Conservation (phyloP, 345 rosid genomes). For the Pugionium dolabratum region DNA sequence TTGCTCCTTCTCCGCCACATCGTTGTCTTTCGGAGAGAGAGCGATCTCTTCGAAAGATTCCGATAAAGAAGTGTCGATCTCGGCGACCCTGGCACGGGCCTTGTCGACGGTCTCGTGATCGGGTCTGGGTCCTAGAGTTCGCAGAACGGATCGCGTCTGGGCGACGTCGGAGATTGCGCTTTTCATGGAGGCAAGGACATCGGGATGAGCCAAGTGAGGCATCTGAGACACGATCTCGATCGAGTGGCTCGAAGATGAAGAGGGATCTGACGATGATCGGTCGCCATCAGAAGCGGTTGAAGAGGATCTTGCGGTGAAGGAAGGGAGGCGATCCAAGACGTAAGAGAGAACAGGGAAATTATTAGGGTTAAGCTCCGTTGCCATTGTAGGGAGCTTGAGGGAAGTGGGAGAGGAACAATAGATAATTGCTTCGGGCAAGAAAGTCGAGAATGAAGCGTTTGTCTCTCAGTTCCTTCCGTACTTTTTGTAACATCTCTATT, state of each 20-base stretch:
- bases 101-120: conserved; percentile 85
- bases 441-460: conserved; percentile 8
- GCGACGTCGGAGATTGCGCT: conserved; percentile 69
- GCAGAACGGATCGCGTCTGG: conserved; percentile 81
- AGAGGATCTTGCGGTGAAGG: conserved; percentile 51
- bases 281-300: conserved; percentile 44
- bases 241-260: conserved; percentile 38
- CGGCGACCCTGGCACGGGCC: conserved; percentile 59
- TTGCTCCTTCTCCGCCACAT: conserved; percentile 61
- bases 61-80: conserved; percentile 57
- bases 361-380: conserved; percentile 64
- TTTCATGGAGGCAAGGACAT: conserved; percentile 73
- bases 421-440: conserved; percentile 23
- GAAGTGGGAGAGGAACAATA: conserved; percentile 2
- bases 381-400: conserved; percentile 17
- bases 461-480: conserved; percentile 13
- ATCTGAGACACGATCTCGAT: conserved; percentile 48
- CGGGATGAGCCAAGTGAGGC: conserved; percentile 70
- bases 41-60: conserved; percentile 79
- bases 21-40: conserved; percentile 55
- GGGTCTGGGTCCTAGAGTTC: conserved; percentile 83
- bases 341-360: conserved; percentile 82
- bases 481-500: conserved; percentile 22
- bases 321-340: conserved; percentile 71
- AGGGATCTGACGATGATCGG: conserved; percentile 36